phyloP scores from a whole-genome alignment of 129 eudicot species.

The Glebionis coronaria region DNA sequence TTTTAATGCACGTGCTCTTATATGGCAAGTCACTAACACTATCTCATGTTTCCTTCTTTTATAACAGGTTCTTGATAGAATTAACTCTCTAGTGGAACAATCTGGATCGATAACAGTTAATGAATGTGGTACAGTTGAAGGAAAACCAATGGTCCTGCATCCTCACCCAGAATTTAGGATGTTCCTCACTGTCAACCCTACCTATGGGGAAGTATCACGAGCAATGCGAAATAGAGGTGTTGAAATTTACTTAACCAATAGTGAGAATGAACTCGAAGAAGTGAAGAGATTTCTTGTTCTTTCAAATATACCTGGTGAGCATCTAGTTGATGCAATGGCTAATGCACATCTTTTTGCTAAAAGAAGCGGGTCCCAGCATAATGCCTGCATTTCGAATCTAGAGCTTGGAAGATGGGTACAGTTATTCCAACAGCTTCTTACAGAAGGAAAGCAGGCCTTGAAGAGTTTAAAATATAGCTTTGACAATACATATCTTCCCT shows the following conservation, averaged over 20 bases:
- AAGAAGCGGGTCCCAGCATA: conserved; percentile 40
- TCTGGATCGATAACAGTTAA: conserved; percentile 90
- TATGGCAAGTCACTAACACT: neutral
- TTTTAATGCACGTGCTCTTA: neutral
- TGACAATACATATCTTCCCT: conserved; percentile 92
- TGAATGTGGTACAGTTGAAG: conserved; percentile 85
- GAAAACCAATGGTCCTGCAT: conserved; percentile 68
- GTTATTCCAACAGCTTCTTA: conserved; percentile 69
- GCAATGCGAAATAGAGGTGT: conserved; percentile 99
- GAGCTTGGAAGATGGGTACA: conserved; percentile 96
- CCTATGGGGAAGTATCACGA: conserved; percentile 87
- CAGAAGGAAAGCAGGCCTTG: conserved; percentile 57
- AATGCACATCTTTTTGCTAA: conserved; percentile 70
- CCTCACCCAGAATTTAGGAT: conserved; percentile 88
- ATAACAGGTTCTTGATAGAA: conserved; percentile 92
- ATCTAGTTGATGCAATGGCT: conserved; percentile 74
- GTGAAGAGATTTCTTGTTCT: conserved; percentile 71
- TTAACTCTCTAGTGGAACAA: conserved; percentile 91
- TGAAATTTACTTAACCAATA: conserved; percentile 55
- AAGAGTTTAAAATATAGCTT: conserved; percentile 91
- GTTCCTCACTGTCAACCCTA: conserved; percentile 92
- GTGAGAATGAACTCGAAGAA: conserved; percentile 58
- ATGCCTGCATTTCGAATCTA: conserved; percentile 56
- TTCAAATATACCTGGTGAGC: conserved; percentile 57
- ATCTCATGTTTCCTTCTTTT: conserved; percentile 5